Evolutionary conservation across 345 rosid genomes (phyloP), one percentile per base, ranked within the genome.

Genomic region (Boechera retrofracta): DNA sequence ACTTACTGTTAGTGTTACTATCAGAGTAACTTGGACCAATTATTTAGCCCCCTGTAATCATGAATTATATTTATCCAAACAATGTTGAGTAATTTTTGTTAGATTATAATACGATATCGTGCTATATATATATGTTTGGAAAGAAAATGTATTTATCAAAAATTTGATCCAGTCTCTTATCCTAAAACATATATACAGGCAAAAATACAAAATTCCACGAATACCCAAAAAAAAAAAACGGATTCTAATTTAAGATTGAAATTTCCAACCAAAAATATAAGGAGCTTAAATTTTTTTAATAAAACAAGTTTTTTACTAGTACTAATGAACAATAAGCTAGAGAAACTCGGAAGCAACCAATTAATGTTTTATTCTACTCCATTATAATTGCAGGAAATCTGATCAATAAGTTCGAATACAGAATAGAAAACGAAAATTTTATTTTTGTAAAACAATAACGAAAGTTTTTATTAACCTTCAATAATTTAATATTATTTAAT

Each of bases 401-500:
- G 24, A 21, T 21, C 24, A 21, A 21, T 21, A 21, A 21, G 24
- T 21, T 21, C 24, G 24, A 21, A 21, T 21, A 21, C 24, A 21
- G 24, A 21, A 21, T 21, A 21, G 24, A 21, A 21, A 21, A 21
- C 24, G 24, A 21, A 21, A 21, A 21, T 21, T 21, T 21, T 21
- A 21, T 9, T 39, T 12, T 21, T n/a, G 38, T 7, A 18, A 36
- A 35, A 21, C 44, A 69, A 16, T 45, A 58, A 58, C 10, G 4
- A 71, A 45, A 33, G n/a, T 3, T 16, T 55, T 59, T 8, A 47
- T 8, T 12, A 41, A 31, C 36, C 55, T 42, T n/a, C 18, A 42
- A 42, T 47, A 51, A 6, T 69, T 61, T 56, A 63, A 4, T 60
- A 33, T 16, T 21, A 21, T n/a, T 35, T 41, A 54, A 48, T 64